A percentile compares a stretch with the other conserved stretches of the same genome.
Conservation (phyloP, 2,329 filamentous ascomycete species). For the Zymoseptoria pseudotritici region DNA sequence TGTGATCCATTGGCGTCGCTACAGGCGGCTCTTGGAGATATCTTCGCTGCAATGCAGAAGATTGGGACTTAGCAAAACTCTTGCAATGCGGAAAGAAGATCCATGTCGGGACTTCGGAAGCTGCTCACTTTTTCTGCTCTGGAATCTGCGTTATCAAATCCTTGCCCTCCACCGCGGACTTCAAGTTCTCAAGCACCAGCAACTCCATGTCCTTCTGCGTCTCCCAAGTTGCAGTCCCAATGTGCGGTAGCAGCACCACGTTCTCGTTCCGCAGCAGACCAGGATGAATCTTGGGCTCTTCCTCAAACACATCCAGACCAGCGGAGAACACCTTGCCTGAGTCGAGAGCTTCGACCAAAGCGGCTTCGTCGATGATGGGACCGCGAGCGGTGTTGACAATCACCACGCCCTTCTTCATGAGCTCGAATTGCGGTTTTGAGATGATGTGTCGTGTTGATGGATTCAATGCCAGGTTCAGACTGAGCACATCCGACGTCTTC, state of each 20-base stretch:
- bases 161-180: conserved; percentile 49
- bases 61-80: not conserved
- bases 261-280: conserved; percentile 45
- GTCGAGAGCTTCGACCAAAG: conserved; percentile 47
- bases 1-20: not conserved
- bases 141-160: conserved; percentile 53
- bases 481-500: conserved; percentile 47
- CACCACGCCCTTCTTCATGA: conserved; percentile 50
- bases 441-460: conserved; percentile 48
- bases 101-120: not conserved
- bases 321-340: conserved; percentile 48
- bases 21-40: not conserved
- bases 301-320: conserved; percentile 52
- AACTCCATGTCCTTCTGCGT: conserved; percentile 57
- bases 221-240: conserved; percentile 54
- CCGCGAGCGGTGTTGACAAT: conserved; percentile 54
- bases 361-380: conserved; percentile 50
- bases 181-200: conserved; percentile 51
- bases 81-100: not conserved
- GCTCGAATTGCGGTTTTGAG: conserved; percentile 41
- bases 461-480: conserved; percentile 47
- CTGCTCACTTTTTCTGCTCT: conserved; percentile 45
- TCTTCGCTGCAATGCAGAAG: not conserved
- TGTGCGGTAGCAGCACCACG: conserved; percentile 51
- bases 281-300: conserved; percentile 48